Evolutionary conservation across 2,329 filamentous ascomycete species (phyloP), one percentile per base, ranked within the genome.

Genomic region (Leptographium wingfieldii): DNA sequence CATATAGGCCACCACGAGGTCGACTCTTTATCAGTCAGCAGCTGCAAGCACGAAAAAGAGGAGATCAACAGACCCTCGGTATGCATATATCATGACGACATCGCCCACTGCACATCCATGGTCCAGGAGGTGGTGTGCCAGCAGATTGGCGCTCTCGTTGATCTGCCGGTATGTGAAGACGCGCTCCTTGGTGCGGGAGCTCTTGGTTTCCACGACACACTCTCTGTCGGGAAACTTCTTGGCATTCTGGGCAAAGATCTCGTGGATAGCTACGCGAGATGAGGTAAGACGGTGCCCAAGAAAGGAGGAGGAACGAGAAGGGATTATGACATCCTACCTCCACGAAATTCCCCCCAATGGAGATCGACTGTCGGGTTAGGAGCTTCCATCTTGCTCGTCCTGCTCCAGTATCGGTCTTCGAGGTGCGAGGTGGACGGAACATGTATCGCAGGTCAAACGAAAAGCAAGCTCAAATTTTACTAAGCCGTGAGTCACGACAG

Each of bases 71-170:
- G 19, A 48, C 31, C 84, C 84, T 61, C 92, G 84, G 73, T 96
- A 82, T 60, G 90, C 90, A 69, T 85, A 96, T 64, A 94, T 88
- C 89, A 96, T 95, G 67, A 96, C 90, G 2, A 96, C 91, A 69
- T 97, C 91, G 10, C 90, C 91, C 65, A 84, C 78, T 61, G 84
- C 78, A 64, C 90, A 78, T 61, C 92, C 91, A 67, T 84, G 79
- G 57, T 86, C 78, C 59, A 87, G 81, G 25, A 96, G 79, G 69
- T 95, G 82, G 73, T 95, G 85, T 27, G 90, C 88, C 7, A 96
- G 72, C 22, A 83, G 78, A 70, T 95, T 95, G 35, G 89, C 87
- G 0, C 87, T 86, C 74, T 96, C 87, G 69, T 91, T 81, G 69
- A 97, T 96, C 68, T 95, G 89, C 65, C 78, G 77, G 72, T 96